phyloP scores from a whole-genome alignment of 768 basidiomycete species.

The Cantharellus anzutake region DNA sequence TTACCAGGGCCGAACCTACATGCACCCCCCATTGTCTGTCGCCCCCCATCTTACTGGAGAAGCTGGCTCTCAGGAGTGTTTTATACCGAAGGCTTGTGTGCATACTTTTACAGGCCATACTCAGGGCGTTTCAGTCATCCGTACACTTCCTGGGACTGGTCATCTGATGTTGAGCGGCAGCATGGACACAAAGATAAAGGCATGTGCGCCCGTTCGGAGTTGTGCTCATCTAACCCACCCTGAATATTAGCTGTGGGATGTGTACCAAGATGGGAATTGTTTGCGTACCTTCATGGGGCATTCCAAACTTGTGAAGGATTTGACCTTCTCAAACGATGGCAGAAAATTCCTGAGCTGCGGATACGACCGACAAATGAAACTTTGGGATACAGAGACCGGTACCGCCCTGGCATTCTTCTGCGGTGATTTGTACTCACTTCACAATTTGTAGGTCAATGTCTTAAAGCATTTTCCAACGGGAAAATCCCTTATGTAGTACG shows the following conservation, averaged over 20 bases:
- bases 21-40: conserved; percentile 79
- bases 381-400: conserved; percentile 97
- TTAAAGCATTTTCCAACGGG: conserved; percentile 92
- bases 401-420: not conserved
- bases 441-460: conserved; percentile 42
- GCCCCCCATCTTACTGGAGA: conserved; percentile 70
- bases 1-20: conserved; percentile 96
- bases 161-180: conserved; percentile 87
- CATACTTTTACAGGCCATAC: conserved; percentile 99
- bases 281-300: conserved; percentile 95
- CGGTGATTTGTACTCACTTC: not conserved
- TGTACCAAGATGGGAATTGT: conserved; percentile 93
- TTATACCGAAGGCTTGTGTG: conserved; percentile 86
- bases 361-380: conserved; percentile 94
- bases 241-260: conserved; percentile 74
- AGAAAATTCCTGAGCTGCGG: conserved; percentile 75
- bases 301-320: conserved; percentile 88
- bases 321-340: conserved; percentile 90
- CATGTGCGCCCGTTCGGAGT: conserved; percentile 15
- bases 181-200: conserved; percentile 99
- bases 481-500: conserved; percentile 92
- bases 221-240: not conserved
- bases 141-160: conserved; percentile 80
- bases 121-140: conserved; percentile 84
- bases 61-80: conserved; percentile 70